These are phyloP conservation scores for Batkoa obscura DNA, from an alignment of 371 early-diverging fungal genomes.

Conservation along the genomic window DNA sequence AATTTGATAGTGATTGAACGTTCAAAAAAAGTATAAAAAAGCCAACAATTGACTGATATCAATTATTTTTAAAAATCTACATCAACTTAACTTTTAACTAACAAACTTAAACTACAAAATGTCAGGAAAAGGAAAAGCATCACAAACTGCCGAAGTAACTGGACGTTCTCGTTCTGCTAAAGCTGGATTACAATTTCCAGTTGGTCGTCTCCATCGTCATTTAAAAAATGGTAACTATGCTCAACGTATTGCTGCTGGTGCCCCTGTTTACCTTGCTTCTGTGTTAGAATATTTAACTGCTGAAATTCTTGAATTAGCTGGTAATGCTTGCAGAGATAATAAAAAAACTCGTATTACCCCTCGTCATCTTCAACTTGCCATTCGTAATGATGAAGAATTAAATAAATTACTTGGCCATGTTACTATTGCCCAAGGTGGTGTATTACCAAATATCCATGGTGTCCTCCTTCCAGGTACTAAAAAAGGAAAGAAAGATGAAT, in stretches of 20 bases:
- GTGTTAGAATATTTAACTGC: conserved; percentile 92
- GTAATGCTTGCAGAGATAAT: conserved; percentile 91
- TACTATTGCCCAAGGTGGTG: conserved; percentile 76
- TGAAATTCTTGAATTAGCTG: conserved; percentile 91
- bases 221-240: conserved; percentile 91
- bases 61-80: not conserved
- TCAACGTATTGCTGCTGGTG: conserved; percentile 84
- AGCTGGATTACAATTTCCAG: conserved; percentile 89
- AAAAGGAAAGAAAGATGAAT: conserved; percentile 48
- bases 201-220: conserved; percentile 91
- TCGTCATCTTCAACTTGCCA: conserved; percentile 78
- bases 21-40: too few relatives aligned
- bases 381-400: conserved; percentile 91
- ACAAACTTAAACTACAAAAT: conserved; percentile 14
- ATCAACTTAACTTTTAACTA: not conserved
- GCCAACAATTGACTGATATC: too few relatives aligned
- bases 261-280: conserved; percentile 88
- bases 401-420: conserved; percentile 84
- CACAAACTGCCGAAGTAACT: conserved; percentile 32
- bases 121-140: conserved; percentile 41
- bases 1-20: too few relatives aligned
- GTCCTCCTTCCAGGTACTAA: conserved; percentile 44
- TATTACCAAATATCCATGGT: conserved; percentile 70
- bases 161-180: conserved; percentile 48
- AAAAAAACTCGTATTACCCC: conserved; percentile 89